A percentile compares a stretch with the other conserved stretches of the same genome.
Conservation (phyloP, 2,329 filamentous ascomycete species). For the Penicillium sp. region DNA sequence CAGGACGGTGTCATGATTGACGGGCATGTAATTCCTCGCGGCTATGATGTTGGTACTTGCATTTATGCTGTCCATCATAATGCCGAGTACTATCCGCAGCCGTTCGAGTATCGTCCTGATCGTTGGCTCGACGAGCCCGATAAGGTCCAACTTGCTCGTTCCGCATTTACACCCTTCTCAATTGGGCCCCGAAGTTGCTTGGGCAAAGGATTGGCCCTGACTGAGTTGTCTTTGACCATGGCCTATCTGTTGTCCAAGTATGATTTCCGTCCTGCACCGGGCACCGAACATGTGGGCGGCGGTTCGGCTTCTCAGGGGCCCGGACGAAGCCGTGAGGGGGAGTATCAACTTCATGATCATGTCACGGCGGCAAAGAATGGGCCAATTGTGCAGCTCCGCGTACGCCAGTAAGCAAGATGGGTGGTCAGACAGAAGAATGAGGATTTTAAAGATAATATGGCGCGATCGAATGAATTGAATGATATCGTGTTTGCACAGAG, state of each 20-base stretch:
- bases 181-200: slow-evolving; percentile 24
- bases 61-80: slow-evolving; percentile 36
- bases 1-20: slow-evolving; percentile 31
- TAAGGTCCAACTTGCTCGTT: slow-evolving; percentile 8
- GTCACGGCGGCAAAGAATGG: slow-evolving; percentile 5
- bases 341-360: slow-evolving; percentile 3
- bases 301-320: neutral
- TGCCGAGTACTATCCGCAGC: slow-evolving; percentile 29
- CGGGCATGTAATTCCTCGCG: slow-evolving; percentile 28
- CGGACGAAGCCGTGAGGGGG: neutral
- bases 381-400: slow-evolving; percentile 1
- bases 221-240: slow-evolving; percentile 22
- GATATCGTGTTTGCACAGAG: neutral
- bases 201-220: slow-evolving; percentile 24
- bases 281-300: neutral
- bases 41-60: slow-evolving; percentile 29
- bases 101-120: slow-evolving; percentile 31
- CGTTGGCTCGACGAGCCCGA: slow-evolving; percentile 30
- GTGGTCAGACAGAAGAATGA: neutral
- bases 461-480: neutral
- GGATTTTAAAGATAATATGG: neutral
- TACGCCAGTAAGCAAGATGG: neutral
- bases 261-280: neutral
- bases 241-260: slow-evolving; percentile 10
- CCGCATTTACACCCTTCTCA: slow-evolving; percentile 23